Conservation (phyloP, 192 early-diverging fungal genomes). For the Rhizoclosmatium globosum region DNA sequence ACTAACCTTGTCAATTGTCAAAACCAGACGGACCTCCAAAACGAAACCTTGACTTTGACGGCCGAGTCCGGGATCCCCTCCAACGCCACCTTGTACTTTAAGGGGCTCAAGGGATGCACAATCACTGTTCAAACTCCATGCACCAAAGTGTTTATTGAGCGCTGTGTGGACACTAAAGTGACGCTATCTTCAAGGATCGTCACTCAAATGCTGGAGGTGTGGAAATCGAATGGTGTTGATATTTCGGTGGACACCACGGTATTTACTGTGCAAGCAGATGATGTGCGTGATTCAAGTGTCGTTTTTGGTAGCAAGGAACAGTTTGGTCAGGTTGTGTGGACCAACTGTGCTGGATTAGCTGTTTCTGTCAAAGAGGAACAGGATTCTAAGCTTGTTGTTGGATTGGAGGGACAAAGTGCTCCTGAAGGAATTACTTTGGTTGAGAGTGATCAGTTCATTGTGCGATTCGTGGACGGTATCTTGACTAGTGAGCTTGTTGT, state of each 20-base stretch:
- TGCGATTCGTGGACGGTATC: slow-evolving; percentile 20
- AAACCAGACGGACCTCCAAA: background rate
- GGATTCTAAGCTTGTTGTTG: background rate
- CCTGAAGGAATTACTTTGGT: background rate
- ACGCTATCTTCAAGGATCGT: background rate
- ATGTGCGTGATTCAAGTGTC: background rate
- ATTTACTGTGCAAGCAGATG: slow-evolving; percentile 28
- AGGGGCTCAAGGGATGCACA: background rate
- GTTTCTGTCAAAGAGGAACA: background rate
- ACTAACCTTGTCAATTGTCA: too few species aligned
- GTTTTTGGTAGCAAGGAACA: background rate
- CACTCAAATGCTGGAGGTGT: slow-evolving; percentile 30
- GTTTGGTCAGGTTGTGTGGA: slow-evolving; percentile 32
- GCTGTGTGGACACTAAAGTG: slow-evolving; percentile 3
- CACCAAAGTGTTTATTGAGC: slow-evolving; percentile 29
- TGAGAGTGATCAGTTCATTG: slow-evolving; percentile 35
- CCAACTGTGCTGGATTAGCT: background rate
- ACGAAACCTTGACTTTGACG: background rate
- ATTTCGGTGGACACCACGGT: background rate
- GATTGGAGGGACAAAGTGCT: background rate
- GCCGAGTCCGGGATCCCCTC: background rate
- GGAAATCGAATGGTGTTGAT: background rate
- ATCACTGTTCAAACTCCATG: slow-evolving; percentile 12
- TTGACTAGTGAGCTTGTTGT: slow-evolving; percentile 28
- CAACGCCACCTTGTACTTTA: slow-evolving; percentile 19